Conservation (phyloP, 768 basidiomycete species). For the Kwoniella bestiolae region DNA sequence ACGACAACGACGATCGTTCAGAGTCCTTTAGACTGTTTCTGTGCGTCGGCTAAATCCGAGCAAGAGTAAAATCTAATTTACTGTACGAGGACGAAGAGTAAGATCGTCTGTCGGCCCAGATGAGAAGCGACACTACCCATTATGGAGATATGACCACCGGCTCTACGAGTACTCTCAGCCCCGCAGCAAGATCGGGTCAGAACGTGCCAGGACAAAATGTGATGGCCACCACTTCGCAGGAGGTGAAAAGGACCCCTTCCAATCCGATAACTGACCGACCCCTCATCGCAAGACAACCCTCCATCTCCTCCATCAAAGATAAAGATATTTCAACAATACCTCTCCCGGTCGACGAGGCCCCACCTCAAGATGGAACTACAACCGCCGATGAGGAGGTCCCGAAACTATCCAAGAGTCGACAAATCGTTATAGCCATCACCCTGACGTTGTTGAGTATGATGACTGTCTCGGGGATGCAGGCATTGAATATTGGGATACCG, state of each 20-base stretch:
- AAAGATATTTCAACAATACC: background rate
- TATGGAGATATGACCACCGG: background rate
- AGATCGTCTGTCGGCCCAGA: no score
- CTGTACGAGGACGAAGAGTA: no score
- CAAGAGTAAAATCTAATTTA: no score
- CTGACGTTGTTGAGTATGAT: constrained; percentile 41
- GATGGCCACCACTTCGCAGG: no score
- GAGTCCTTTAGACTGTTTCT: no score
- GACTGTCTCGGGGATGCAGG: constrained; percentile 27
- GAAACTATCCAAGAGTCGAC: constrained; percentile 9
- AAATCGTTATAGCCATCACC: constrained; percentile 36
- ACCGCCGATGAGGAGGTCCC: background rate
- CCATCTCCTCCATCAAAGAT: background rate
- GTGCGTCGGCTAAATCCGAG: no score
- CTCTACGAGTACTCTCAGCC: no score
- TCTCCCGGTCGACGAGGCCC: background rate
- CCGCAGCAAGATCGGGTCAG: no score
- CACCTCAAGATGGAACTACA: background rate
- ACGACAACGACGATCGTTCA: no score
- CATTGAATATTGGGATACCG: constrained; percentile 50
- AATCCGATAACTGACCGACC: no score
- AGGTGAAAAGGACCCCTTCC: background rate
- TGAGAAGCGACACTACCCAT: no score
- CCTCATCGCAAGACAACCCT: background rate
- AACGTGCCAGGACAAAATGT: no score